phyloP scores from a whole-genome alignment of 768 basidiomycete genomes.

The Tulasnella sp. region DNA sequence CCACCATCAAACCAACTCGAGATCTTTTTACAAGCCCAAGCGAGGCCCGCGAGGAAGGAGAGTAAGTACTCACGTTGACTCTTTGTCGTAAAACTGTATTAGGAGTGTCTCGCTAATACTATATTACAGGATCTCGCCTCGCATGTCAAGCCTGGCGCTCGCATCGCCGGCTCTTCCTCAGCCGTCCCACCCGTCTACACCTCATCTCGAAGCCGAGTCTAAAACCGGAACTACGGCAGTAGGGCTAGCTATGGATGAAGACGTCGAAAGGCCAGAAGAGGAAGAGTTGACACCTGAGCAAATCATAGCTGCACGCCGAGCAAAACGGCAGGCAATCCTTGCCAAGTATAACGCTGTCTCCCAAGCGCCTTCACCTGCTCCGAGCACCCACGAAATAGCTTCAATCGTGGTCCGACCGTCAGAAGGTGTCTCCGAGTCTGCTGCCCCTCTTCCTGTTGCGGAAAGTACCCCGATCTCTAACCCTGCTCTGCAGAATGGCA shows the following conservation, averaged over 20 bases:
- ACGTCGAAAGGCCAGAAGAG: constrained; percentile 29
- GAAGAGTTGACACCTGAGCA: constrained; percentile 55
- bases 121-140: constrained; percentile 53
- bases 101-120: background rate
- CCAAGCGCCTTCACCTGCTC: constrained; percentile 28
- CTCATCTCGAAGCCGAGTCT: constrained; percentile 10
- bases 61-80: constrained; percentile 48
- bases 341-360: constrained; percentile 45
- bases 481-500: constrained; percentile 45
- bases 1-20: constrained; percentile 11
- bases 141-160: constrained; percentile 18
- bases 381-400: constrained; percentile 29
- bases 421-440: constrained; percentile 52
- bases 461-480: constrained; percentile 39
- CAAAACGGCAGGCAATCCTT: constrained; percentile 61
- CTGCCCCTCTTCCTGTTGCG: constrained; percentile 39
- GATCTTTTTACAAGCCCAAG: constrained; percentile 16
- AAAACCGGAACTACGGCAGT: background rate
- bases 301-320: constrained; percentile 54
- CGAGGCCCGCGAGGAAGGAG: constrained; percentile 76
- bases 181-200: constrained; percentile 15
- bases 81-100: background rate
- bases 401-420: constrained; percentile 45
- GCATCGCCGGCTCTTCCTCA: constrained; percentile 19
- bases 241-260: constrained; percentile 3